A percentile compares a stretch with the other conserved stretches of the same genome.
Evolutionary conservation across 495 filamentous ascomycete genomes (phyloP).

Genomic region (Neurospora sp.): DNA sequence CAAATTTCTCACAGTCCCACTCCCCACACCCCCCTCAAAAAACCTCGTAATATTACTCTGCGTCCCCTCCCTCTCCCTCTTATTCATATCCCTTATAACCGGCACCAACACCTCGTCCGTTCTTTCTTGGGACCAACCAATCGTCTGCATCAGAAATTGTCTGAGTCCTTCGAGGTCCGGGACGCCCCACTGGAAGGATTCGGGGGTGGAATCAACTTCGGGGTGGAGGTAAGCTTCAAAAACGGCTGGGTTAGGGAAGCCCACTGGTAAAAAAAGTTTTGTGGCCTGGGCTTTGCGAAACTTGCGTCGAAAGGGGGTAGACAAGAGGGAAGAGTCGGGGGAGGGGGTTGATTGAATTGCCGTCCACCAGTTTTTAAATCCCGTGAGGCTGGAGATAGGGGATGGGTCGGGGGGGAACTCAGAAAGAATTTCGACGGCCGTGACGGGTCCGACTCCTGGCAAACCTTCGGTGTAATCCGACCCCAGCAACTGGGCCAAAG

Average conservation of each 20-base stretch:
- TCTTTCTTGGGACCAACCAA: slow-evolving; percentile 83
- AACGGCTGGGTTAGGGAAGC: slow-evolving; percentile 62
- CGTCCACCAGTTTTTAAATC: slow-evolving; percentile 83
- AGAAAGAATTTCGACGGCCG: slow-evolving; percentile 82
- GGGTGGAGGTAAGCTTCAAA: slow-evolving; percentile 75
- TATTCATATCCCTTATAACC: slow-evolving; percentile 90
- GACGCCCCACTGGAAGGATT: slow-evolving; percentile 86
- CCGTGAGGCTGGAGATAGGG: slow-evolving; percentile 33
- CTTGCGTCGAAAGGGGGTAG: slow-evolving; percentile 63
- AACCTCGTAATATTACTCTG: slow-evolving; percentile 94
- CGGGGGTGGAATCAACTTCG: slow-evolving; percentile 68
- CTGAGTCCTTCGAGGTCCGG: slow-evolving; percentile 82
- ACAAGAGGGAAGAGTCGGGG: slow-evolving; percentile 27
- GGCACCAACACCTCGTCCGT: slow-evolving; percentile 94
- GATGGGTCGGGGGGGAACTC: slow-evolving; percentile 52
- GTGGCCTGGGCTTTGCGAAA: slow-evolving; percentile 63
- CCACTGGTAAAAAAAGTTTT: slow-evolving; percentile 73
- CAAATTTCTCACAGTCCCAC: slow-evolving; percentile 11
- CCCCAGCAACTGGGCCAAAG: slow-evolving; percentile 79
- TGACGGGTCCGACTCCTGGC: slow-evolving; percentile 83
- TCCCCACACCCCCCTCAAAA: slow-evolving; percentile 44
- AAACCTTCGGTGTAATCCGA: slow-evolving; percentile 93
- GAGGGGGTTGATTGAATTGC: slow-evolving; percentile 52
- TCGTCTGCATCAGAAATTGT: slow-evolving; percentile 81
- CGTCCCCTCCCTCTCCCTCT: slow-evolving; percentile 73